Evolutionary conservation across 768 basidiomycete species (phyloP).

Genomic region (Ramaria sp.): DNA sequence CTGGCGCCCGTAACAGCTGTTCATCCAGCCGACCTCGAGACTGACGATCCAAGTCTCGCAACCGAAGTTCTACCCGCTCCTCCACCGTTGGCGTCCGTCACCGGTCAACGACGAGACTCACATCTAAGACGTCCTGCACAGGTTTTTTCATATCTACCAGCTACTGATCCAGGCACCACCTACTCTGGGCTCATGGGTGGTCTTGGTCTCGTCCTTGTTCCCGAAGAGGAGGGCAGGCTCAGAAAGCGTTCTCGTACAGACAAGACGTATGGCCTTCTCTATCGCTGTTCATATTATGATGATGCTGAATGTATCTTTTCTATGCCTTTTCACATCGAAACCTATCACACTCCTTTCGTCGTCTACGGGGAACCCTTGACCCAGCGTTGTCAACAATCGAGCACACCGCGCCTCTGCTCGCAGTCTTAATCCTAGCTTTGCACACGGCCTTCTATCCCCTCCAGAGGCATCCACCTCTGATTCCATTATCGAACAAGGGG

Average conservation of each 20-base stretch:
- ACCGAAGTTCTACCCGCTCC: slow-evolving; percentile 88
- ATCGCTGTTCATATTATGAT: background rate
- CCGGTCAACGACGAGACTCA: slow-evolving; percentile 63
- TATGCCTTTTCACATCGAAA: slow-evolving; percentile 9
- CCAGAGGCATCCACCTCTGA: slow-evolving; percentile 19
- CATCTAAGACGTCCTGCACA: slow-evolving; percentile 49
- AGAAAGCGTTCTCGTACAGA: slow-evolving; percentile 64
- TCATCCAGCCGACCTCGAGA: slow-evolving; percentile 71
- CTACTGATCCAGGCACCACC: slow-evolving; percentile 80
- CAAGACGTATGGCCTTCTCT: slow-evolving; percentile 49
- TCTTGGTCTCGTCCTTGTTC: slow-evolving; percentile 33
- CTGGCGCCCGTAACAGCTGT: slow-evolving; percentile 59
- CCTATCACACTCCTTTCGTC: background rate
- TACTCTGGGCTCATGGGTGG: slow-evolving; percentile 69
- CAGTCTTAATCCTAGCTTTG: slow-evolving; percentile 39
- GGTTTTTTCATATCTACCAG: slow-evolving; percentile 68
- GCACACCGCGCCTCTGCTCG: slow-evolving; percentile 67
- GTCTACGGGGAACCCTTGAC: slow-evolving; percentile 18
- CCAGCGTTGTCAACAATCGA: slow-evolving; percentile 49
- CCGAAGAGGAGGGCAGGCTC: slow-evolving; percentile 54
- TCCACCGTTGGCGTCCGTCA: slow-evolving; percentile 64
- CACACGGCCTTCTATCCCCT: slow-evolving; percentile 23
- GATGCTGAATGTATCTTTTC: slow-evolving; percentile 16
- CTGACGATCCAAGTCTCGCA: slow-evolving; percentile 65
- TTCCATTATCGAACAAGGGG: slow-evolving; percentile 39